Evolutionary conservation across 768 basidiomycete genomes (phyloP).

Genomic region (Infundibulicybe gibba): DNA sequence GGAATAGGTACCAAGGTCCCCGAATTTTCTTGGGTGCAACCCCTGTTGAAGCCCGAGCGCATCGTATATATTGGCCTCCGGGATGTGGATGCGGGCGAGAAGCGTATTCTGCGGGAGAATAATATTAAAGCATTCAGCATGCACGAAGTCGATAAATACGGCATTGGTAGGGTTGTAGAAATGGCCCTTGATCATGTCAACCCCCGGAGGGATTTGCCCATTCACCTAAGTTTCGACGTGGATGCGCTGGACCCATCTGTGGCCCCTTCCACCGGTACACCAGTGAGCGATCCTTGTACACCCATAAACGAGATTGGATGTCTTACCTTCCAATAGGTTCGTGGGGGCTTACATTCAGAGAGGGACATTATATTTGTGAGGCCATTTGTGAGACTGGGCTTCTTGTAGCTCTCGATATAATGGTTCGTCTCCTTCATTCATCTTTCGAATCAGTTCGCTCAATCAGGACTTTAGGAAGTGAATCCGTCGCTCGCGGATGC

Average conservation of each 20-base stretch:
- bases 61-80: conserved; percentile 97
- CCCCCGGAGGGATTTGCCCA: conserved; percentile 75
- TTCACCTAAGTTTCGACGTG: conserved; percentile 96
- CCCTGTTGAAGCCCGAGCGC: conserved; percentile 62
- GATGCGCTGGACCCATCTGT: conserved; percentile 92
- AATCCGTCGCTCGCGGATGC: conserved; percentile 89
- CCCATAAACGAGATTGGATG: conserved; percentile 4
- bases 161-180: conserved; percentile 92
- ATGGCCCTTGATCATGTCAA: conserved; percentile 96
- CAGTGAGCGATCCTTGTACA: conserved; percentile 41
- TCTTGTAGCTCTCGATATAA: conserved; percentile 89
- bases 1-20: conserved; percentile 45
- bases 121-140: conserved; percentile 87
- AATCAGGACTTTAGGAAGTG: conserved; percentile 63
- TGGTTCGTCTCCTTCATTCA: conserved; percentile 51
- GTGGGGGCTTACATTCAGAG: conserved; percentile 96
- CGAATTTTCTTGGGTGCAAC: conserved; percentile 53
- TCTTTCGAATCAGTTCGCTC: conserved; percentile 4
- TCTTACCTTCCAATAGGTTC: conserved; percentile 46
- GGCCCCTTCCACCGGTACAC: conserved; percentile 94
- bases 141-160: conserved; percentile 89
- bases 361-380: conserved; percentile 98
- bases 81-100: conserved; percentile 88
- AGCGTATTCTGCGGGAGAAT: conserved; percentile 75
- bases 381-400: conserved; percentile 89